Evolutionary conservation across 257 asterid species (phyloP), one percentile per base, ranked within the genome.

Genomic region (Knoxia roxburghii): DNA sequence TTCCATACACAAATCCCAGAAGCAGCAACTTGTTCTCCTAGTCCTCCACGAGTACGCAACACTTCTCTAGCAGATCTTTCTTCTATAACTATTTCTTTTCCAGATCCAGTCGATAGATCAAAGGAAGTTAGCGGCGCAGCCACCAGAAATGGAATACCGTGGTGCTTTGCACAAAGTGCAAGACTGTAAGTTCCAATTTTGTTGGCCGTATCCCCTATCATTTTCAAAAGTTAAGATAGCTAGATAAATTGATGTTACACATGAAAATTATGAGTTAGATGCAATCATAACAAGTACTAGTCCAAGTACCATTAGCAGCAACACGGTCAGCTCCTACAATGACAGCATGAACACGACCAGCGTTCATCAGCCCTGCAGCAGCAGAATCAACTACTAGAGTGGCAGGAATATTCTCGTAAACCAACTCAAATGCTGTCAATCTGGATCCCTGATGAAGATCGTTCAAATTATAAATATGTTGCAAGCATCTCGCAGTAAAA

Each of bases 251-350:
- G 13, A 46, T 30, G 8, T 3, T 21, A 32, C 11, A 2, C 21
- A 14, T 20, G 40, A 70, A 63, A 26, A 8, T 37, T 51, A 7
- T 23, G 23, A 29, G 33, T n/a, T 18, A 27, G 29, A 46, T 37
- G 52, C 1, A 41, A 18, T 43, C 41, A 49, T 61, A 48, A 74
- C 13, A 26, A 59, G 64, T n/a, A n/a, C n/a, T n/a, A n/a, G n/a
- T n/a, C n/a, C n/a, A n/a, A n/a, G n/a, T 83, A 93, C 98, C 98
- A 69, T 90, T 93, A 45, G 96, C 95, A 27, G 97, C 94, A 29
- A 93, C 90, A 26, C 98, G 94, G 71, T 93, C 98, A 64, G 98
- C 98, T 76, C 98, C 98, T 58, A 93, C 98, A 73, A 93, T 81
- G 61, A 90, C 95, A 27, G 96, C 97, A 64, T 86, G 77, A 76